Conservation (phyloP, 352 stramenopile species). For the Pythium phragmitis region DNA sequence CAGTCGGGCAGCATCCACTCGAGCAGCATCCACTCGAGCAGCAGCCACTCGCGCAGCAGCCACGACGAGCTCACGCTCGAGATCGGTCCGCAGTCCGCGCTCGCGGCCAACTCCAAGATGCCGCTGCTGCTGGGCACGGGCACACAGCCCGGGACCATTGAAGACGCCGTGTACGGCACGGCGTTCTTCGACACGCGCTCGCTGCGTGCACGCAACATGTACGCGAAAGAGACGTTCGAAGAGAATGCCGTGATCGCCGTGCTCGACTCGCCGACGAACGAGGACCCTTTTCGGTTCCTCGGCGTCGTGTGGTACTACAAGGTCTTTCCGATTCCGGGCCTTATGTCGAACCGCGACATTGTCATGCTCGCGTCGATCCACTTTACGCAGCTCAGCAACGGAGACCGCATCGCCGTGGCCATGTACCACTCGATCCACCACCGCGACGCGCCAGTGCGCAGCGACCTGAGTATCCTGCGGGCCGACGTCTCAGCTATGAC, state of each 20-base stretch:
- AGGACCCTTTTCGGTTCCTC: conserved; percentile 40
- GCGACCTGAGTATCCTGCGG: conserved; percentile 34
- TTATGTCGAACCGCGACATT: conserved; percentile 47
- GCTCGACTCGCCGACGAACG: conserved; percentile 26
- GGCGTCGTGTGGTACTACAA: conserved; percentile 35
- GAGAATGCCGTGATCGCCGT: conserved; percentile 34
- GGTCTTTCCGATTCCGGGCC: conserved; percentile 22
- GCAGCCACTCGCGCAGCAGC: conserved; percentile 11
- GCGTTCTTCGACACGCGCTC: conserved; percentile 43
- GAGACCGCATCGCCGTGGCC: conserved; percentile 49
- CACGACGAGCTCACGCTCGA: conserved; percentile 20
- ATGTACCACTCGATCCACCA: conserved; percentile 58
- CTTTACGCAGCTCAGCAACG: conserved; percentile 17
- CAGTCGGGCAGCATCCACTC: not conserved
- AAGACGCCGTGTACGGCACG: conserved; percentile 56
- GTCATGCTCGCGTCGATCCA: conserved; percentile 28
- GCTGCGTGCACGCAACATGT: conserved; percentile 39
- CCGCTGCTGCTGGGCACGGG: conserved; percentile 35
- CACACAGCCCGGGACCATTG: conserved; percentile 42
- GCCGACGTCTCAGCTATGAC: conserved; percentile 37
- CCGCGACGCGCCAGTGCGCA: conserved; percentile 40
- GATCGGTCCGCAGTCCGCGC: conserved; percentile 42
- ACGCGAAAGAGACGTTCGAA: conserved; percentile 37
- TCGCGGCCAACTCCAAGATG: conserved; percentile 43
- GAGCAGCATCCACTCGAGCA: not conserved